Evolutionary conservation across 805 yeast species (phyloP).

Genomic region (Naumovozyma baii): DNA sequence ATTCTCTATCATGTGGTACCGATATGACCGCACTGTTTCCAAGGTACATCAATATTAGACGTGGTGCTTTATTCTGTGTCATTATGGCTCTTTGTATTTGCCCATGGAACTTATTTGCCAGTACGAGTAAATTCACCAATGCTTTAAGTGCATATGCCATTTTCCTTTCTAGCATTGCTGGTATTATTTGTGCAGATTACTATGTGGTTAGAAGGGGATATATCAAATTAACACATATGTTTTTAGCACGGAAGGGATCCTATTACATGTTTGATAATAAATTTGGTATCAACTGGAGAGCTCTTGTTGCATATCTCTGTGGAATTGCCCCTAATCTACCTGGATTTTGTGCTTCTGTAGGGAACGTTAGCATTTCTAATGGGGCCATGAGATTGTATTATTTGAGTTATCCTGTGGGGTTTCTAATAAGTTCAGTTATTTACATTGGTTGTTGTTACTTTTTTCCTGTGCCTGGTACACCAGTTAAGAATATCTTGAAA

Average conservation of each 20-base stretch:
- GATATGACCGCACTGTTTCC: constrained; percentile 51
- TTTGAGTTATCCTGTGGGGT: constrained; percentile 70
- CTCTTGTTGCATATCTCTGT: constrained; percentile 49
- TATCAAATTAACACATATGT: constrained; percentile 53
- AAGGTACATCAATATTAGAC: constrained; percentile 45
- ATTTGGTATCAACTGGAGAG: constrained; percentile 69
- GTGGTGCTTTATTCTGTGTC: constrained; percentile 62
- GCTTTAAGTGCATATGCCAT: constrained; percentile 70
- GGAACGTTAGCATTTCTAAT: constrained; percentile 46
- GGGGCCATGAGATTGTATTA: constrained; percentile 68
- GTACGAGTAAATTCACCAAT: constrained; percentile 60
- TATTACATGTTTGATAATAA: constrained; percentile 44
- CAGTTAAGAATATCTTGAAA: constrained; percentile 32
- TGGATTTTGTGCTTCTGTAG: constrained; percentile 41
- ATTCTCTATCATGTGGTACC: constrained; percentile 51
- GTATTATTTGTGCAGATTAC: constrained; percentile 49
- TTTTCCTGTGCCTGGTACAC: constrained; percentile 43
- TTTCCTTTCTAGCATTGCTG: constrained; percentile 71
- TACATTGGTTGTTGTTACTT: constrained; percentile 44
- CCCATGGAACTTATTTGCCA: constrained; percentile 66
- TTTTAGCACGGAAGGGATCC: constrained; percentile 33
- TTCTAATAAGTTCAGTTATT: constrained; percentile 44
- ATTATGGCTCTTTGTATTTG: constrained; percentile 55
- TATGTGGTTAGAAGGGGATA: constrained; percentile 62
- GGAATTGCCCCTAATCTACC: constrained; percentile 34